phyloP scores from a whole-genome alignment of 2,329 filamentous ascomycete genomes.

The Cladorrhinum sp. region DNA sequence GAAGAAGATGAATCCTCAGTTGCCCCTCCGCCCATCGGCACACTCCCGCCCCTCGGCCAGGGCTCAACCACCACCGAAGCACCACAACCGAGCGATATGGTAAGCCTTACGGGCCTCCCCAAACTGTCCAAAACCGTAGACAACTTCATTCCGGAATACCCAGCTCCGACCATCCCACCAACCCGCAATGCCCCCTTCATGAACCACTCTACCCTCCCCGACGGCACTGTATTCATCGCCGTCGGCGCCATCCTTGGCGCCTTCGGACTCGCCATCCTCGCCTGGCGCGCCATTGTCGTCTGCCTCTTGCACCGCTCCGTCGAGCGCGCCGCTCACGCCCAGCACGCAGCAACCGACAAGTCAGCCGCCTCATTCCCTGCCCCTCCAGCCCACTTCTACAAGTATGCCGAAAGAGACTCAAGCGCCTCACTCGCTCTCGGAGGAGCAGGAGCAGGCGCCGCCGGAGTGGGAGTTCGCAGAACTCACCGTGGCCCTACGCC shows the following conservation, averaged over 20 bases:
- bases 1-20: neutral
- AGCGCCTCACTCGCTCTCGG: slow-evolving; percentile 48
- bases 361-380: slow-evolving; percentile 53
- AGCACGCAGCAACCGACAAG: slow-evolving; percentile 69
- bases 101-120: slow-evolving; percentile 36
- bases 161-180: slow-evolving; percentile 74
- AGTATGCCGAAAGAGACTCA: slow-evolving; percentile 59
- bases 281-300: slow-evolving; percentile 84
- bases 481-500: slow-evolving; percentile 51
- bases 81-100: slow-evolving; percentile 16
- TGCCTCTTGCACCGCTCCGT: slow-evolving; percentile 92
- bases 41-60: neutral
- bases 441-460: slow-evolving; percentile 35
- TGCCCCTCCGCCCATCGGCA: neutral
- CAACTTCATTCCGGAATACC: slow-evolving; percentile 53
- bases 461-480: slow-evolving; percentile 35
- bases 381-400: slow-evolving; percentile 60
- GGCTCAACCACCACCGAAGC: slow-evolving; percentile 8
- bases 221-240: slow-evolving; percentile 94
- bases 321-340: slow-evolving; percentile 74
- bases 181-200: slow-evolving; percentile 86
- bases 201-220: slow-evolving; percentile 78
- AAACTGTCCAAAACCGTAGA: slow-evolving; percentile 38
- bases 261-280: slow-evolving; percentile 74
- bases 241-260: slow-evolving; percentile 86